A percentile compares a stretch with the other conserved stretches of the same genome.
Conservation (phyloP, 2,329 filamentous ascomycete species). For the Ophiosphaerella narmari region DNA sequence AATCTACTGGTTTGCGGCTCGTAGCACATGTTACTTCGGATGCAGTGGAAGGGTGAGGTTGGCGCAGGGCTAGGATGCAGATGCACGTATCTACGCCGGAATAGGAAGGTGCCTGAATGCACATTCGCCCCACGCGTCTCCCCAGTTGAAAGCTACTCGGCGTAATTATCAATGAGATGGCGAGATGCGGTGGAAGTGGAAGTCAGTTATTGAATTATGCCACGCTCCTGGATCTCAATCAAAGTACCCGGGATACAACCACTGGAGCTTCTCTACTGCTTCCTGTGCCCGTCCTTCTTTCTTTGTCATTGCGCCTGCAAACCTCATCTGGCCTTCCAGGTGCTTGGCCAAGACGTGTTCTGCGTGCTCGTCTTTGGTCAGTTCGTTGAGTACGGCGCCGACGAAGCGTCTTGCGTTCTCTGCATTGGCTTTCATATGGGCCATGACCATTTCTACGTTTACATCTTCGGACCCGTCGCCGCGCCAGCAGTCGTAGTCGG, state of each 20-base stretch:
- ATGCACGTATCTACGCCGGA: constrained; percentile 8
- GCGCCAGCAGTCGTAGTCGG: constrained; percentile 99
- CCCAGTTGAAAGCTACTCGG: no score
- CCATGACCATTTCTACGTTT: constrained; percentile 96
- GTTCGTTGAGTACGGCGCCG: constrained; percentile 82
- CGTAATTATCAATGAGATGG: constrained; percentile 26
- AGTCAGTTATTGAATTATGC: not conserved
- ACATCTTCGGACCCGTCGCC: constrained; percentile 73
- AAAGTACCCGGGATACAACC: constrained; percentile 84
- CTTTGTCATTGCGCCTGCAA: constrained; percentile 83
- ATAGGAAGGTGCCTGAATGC: constrained; percentile 24
- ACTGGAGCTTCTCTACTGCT: constrained; percentile 78
- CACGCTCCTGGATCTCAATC: constrained; percentile 34
- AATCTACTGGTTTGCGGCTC: not conserved
- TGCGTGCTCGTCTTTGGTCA: constrained; percentile 75
- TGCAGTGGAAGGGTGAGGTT: not conserved
- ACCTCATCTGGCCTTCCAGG: constrained; percentile 74
- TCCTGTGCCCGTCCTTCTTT: constrained; percentile 73
- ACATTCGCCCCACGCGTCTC: constrained; percentile 9
- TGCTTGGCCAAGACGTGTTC: constrained; percentile 82
- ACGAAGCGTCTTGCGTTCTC: constrained; percentile 86
- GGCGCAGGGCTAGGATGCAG: constrained; percentile 1
- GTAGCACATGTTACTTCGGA: not conserved
- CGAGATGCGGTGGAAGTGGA: constrained; percentile 12
- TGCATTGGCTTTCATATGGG: constrained; percentile 91